These are phyloP conservation scores for Carex myosuroides DNA, from an alignment of 176 grass and related monocot genomes.

Conservation along the genomic window DNA sequence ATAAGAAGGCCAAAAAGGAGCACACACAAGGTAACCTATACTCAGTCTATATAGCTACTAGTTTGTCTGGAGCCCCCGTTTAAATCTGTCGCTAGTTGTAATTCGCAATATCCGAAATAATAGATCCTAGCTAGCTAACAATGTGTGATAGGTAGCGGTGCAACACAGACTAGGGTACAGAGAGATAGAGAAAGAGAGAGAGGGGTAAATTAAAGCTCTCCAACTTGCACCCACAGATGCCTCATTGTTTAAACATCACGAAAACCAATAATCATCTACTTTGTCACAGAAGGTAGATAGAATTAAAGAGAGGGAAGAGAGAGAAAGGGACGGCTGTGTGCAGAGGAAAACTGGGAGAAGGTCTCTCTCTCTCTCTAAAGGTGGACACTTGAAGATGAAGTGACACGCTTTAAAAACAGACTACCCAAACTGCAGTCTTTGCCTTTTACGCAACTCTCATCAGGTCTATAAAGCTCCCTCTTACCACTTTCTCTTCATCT, in stretches of 20 bases:
- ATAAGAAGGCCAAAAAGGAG: slow-evolving; percentile 3
- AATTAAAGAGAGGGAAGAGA: slow-evolving; percentile 50
- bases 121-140: neutral
- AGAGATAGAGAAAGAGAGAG: slow-evolving; percentile 23
- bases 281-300: slow-evolving; percentile 12
- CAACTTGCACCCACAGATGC: slow-evolving; percentile 28
- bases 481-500: slow-evolving; percentile 13
- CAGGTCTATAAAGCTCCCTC: slow-evolving; percentile 3
- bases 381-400: neutral
- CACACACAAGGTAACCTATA: slow-evolving; percentile 5
- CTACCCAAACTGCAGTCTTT: slow-evolving; percentile 57
- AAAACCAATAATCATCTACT: slow-evolving; percentile 49
- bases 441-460: slow-evolving; percentile 19
- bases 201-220: slow-evolving; percentile 36
- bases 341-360: slow-evolving; percentile 70
- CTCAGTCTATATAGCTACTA: slow-evolving; percentile 1
- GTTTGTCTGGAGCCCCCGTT: neutral
- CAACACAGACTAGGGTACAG: slow-evolving; percentile 18
- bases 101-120: slow-evolving; percentile 9
- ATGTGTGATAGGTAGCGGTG: neutral
- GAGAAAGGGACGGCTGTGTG: slow-evolving; percentile 79
- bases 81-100: slow-evolving; percentile 3
- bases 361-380: slow-evolving; percentile 41
- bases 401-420: slow-evolving; percentile 14
- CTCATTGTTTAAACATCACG: slow-evolving; percentile 57